Percentiles rank a stretch among this genome's conserved stretches.
These are phyloP conservation scores for Saccharomycopsis phalli DNA, from an alignment of 1,139 yeast species.

Conservation along the genomic window DNA sequence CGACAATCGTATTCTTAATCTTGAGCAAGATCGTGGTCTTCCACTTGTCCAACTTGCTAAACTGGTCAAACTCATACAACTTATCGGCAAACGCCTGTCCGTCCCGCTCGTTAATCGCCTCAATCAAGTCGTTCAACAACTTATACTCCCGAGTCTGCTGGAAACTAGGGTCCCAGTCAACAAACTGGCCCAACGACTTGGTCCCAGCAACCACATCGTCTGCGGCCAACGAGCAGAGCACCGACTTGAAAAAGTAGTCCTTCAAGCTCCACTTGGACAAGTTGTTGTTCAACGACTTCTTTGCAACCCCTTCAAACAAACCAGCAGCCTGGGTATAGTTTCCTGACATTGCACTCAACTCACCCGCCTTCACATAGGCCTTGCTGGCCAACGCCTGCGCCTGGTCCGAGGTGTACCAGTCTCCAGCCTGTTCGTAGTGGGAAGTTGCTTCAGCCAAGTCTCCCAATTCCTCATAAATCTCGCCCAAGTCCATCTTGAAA, in stretches of 20 bases:
- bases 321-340: slow-evolving; percentile 68
- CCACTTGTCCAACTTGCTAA: slow-evolving; percentile 83
- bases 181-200: slow-evolving; percentile 55
- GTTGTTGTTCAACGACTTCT: slow-evolving; percentile 64
- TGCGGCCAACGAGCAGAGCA: slow-evolving; percentile 72
- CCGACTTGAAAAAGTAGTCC: slow-evolving; percentile 80
- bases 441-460: slow-evolving; percentile 62
- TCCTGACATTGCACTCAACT: slow-evolving; percentile 68
- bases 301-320: slow-evolving; percentile 67
- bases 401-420: slow-evolving; percentile 89
- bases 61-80: slow-evolving; percentile 80
- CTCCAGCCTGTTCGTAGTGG: slow-evolving; percentile 90
- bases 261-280: slow-evolving; percentile 86
- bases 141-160: slow-evolving; percentile 70
- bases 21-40: slow-evolving; percentile 80
- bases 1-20: slow-evolving; percentile 66
- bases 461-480: slow-evolving; percentile 64
- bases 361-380: slow-evolving; percentile 85
- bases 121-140: slow-evolving; percentile 54
- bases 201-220: slow-evolving; percentile 83
- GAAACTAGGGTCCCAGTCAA: slow-evolving; percentile 71
- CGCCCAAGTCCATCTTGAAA: slow-evolving; percentile 85
- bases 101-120: slow-evolving; percentile 73
- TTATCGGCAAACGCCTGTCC: slow-evolving; percentile 65
- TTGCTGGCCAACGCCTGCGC: slow-evolving; percentile 88